These are phyloP conservation scores for Candida sp. DNA, from an alignment of 1,139 yeast genomes.

Conservation along the genomic window DNA sequence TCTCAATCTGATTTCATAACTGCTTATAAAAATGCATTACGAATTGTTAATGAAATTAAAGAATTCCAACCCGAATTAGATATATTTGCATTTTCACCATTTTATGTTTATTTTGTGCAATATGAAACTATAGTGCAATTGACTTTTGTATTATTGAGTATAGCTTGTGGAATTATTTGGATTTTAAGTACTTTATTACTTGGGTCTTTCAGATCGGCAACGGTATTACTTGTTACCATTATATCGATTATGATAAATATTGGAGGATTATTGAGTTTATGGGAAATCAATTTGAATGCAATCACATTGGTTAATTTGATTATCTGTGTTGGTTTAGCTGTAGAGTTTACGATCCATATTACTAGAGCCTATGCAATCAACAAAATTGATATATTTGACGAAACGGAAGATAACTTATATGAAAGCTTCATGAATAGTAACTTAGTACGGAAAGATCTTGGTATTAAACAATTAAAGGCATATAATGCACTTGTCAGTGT, in stretches of 20 bases:
- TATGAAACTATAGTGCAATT: slow-evolving; percentile 60
- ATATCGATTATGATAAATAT: slow-evolving; percentile 65
- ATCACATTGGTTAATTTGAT: slow-evolving; percentile 84
- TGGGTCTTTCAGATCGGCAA: slow-evolving; percentile 64
- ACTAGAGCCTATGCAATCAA: slow-evolving; percentile 64
- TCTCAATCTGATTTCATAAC: slow-evolving; percentile 82
- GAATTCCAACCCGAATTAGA: slow-evolving; percentile 35
- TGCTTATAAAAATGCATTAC: slow-evolving; percentile 73
- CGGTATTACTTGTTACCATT: slow-evolving; percentile 57
- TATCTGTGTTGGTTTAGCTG: slow-evolving; percentile 89
- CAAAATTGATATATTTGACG: slow-evolving; percentile 11
- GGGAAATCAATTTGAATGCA: slow-evolving; percentile 82
- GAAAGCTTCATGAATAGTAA: slow-evolving; percentile 12
- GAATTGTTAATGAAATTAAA: slow-evolving; percentile 62
- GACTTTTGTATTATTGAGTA: slow-evolving; percentile 51
- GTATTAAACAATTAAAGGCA: slow-evolving; percentile 21
- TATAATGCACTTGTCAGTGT: slow-evolving; percentile 65
- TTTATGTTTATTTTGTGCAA: slow-evolving; percentile 90
- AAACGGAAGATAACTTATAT: slow-evolving; percentile 11
- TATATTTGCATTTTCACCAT: slow-evolving; percentile 90
- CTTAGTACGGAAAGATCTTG: slow-evolving; percentile 6
- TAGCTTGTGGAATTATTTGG: slow-evolving; percentile 58
- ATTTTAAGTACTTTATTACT: slow-evolving; percentile 53
- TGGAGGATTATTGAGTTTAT: slow-evolving; percentile 75
- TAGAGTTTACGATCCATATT: slow-evolving; percentile 88